Evolutionary conservation across 1,284 basidiomycete species (phyloP), one percentile per base, ranked within the genome.

Genomic region (Sanghuangporus weigelae): DNA sequence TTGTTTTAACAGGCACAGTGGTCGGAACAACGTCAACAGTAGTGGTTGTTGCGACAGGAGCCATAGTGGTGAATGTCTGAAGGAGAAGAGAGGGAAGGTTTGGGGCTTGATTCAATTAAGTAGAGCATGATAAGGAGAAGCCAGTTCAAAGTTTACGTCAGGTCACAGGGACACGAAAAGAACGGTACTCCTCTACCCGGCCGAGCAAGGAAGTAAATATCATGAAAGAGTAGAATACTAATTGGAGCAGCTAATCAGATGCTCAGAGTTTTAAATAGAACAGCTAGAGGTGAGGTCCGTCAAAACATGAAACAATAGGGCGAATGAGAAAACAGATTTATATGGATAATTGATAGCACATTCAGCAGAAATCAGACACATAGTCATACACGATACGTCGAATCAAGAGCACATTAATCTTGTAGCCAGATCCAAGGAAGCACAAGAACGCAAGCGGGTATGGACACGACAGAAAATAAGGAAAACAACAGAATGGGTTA

Each of bases 11-110:
- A n/a, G 26, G 39, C n/a, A 7, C 14, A 21, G 11, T 14, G 48
- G 3, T 7, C 21, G 16, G 21, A 44, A 40, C 42, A 16, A n/a
- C 16, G 31, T 23, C 55, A 5, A 38, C 42, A 14, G 26, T 21
- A 31, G 38, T n/a, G 40, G 10, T 19, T 11, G 46, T 46, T 46
- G 57, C 57, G n/a, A 59, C 40, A 48, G 57, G 57, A 59, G 57
- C 57, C 57, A 59, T 59, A 12, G 19, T 57, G 31, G 39, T 59
- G 21, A 14, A 16, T 23, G 55, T 21, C 19, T 42, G 46, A 23
- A 46, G n/a, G 51, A 53, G 51, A 35, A 6, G 31, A n/a, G 48
- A 16, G 48, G 23, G 16, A 53, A 31, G 51, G 51, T 3, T n/a
- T 12, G 23, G 51, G 2, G 51, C 2, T 53, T 31, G 21, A 2